Base-by-base conservation (phyloP, 2,329 filamentous ascomycete species). In the Cryphonectria radicalis region DNA sequence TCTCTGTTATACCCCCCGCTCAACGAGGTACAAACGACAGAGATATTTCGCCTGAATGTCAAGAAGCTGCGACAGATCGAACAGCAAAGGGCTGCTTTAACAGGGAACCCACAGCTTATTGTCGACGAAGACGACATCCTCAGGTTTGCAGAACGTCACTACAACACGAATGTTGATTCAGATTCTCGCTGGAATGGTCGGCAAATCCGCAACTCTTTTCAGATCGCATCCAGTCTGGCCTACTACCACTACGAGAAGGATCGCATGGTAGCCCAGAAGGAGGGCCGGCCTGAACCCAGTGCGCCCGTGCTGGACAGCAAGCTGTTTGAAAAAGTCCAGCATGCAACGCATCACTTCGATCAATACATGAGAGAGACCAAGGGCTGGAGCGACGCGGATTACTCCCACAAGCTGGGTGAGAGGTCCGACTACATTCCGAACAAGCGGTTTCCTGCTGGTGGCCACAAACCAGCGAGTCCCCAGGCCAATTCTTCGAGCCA, bases 331-430 rank as follows among this genome's bases (percentile, higher is more conserved):
- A 82, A 82, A 77, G 81, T 83, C 11, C 80, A 83, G 76, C 78
- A 83, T 80, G 82, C 81, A 72, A 83, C 81, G 3, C 78, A 81
- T 76, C 82, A 80, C 74, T 83, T 83, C 71, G 81, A 83, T 25
- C 75, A 76, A 42, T 81, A 83, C 65, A 83, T 83, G 81, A 81
- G 79, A 77, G 81, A 82, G 72, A 70, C 63, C 46, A 53, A n/a
- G 46, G 46, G 46, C 19, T 53, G 46, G 46, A 53, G 46, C 22
- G 46, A 53, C 46, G 46, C 46, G 7, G 46, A 53, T 11, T 50
- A 50, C 46, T 53, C 46, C 1, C 46, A 53, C 46, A 53, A 53
- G 22, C 22, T 53, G 22, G 46, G 46, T 8, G 46, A 53, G 6
- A 8, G 46, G 46, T 53, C 46, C 7, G 46, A 53, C 22, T 53